phyloP scores from a whole-genome alignment of 2,329 filamentous ascomycete species.

The Curvularia eragrostidis region DNA sequence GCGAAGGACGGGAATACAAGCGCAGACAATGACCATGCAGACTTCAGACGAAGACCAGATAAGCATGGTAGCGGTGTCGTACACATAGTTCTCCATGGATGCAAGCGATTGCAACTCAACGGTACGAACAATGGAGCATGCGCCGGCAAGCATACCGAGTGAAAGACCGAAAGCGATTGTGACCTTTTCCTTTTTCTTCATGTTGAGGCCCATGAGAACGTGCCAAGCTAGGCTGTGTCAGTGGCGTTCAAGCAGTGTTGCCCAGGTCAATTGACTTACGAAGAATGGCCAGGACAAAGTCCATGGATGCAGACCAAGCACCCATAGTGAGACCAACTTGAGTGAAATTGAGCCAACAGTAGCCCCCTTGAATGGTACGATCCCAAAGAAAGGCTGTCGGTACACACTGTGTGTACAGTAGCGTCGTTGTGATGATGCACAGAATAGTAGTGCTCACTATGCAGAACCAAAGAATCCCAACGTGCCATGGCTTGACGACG shows the following conservation, averaged over 20 bases:
- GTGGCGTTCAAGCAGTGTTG: neutral
- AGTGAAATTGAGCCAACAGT: conserved; percentile 40
- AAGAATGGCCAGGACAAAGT: conserved; percentile 46
- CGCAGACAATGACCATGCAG: conserved; percentile 58
- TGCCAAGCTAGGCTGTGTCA: conserved; percentile 33
- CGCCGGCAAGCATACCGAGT: conserved; percentile 42
- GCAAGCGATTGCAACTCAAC: conserved; percentile 38
- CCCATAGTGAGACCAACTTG: conserved; percentile 39
- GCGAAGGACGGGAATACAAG: conserved; percentile 58
- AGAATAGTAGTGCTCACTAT: conserved; percentile 36
- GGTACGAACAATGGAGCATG: conserved; percentile 43
- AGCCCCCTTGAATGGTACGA: conserved; percentile 29
- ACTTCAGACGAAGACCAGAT: conserved; percentile 49
- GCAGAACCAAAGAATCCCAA: conserved; percentile 41
- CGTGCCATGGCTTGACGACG: conserved; percentile 39
- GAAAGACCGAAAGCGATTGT: conserved; percentile 41
- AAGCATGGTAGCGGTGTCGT: conserved; percentile 41
- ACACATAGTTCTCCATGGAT: conserved; percentile 40
- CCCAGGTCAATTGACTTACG: conserved; percentile 16
- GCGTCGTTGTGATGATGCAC: conserved; percentile 34
- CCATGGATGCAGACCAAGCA: conserved; percentile 44
- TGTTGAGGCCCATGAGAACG: conserved; percentile 43
- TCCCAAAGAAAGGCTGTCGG: conserved; percentile 40
- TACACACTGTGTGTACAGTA: conserved; percentile 39
- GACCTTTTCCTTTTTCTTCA: conserved; percentile 46